These are phyloP conservation scores for Blastocystis sp. DNA, from an alignment of 352 stramenopile genomes.

Conservation along the genomic window DNA sequence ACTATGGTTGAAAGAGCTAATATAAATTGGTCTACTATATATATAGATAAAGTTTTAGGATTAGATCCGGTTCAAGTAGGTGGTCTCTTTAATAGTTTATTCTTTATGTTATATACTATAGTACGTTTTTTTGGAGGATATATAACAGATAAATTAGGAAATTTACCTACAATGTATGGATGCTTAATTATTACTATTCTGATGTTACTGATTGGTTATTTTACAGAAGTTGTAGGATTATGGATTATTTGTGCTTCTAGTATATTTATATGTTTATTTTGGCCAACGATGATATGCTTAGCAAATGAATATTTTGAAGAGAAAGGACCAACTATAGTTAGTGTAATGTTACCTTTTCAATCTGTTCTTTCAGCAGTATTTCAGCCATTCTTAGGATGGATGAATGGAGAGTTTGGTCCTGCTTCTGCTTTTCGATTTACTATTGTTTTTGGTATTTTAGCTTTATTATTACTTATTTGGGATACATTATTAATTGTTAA, in stretches of 20 bases:
- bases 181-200: background rate
- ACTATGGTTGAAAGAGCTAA: slow-evolving; percentile 32
- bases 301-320: slow-evolving; percentile 30
- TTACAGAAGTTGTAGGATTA: slow-evolving; percentile 7
- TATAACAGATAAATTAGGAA: slow-evolving; percentile 19
- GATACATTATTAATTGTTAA: too few species aligned
- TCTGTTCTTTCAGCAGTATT: slow-evolving; percentile 6
- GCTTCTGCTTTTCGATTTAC: slow-evolving; percentile 11
- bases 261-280: slow-evolving; percentile 20
- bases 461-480: too few species aligned
- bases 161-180: slow-evolving; percentile 5
- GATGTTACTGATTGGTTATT: slow-evolving; percentile 17
- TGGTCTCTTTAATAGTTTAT: slow-evolving; percentile 29
- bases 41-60: slow-evolving; percentile 22
- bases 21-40: slow-evolving; percentile 11
- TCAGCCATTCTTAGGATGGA: slow-evolving; percentile 23
- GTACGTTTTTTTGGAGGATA: slow-evolving; percentile 16
- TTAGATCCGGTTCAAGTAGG: slow-evolving; percentile 27
- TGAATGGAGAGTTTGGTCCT: slow-evolving; percentile 18
- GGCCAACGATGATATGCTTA: slow-evolving; percentile 27
- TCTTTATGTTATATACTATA: slow-evolving; percentile 19
- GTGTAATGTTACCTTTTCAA: slow-evolving; percentile 26
- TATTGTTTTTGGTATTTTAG: too few species aligned
- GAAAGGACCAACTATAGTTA: slow-evolving; percentile 10
- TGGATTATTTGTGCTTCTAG: slow-evolving; percentile 16